Conservation (phyloP, 768 basidiomycete species). For the Postia placenta region DNA sequence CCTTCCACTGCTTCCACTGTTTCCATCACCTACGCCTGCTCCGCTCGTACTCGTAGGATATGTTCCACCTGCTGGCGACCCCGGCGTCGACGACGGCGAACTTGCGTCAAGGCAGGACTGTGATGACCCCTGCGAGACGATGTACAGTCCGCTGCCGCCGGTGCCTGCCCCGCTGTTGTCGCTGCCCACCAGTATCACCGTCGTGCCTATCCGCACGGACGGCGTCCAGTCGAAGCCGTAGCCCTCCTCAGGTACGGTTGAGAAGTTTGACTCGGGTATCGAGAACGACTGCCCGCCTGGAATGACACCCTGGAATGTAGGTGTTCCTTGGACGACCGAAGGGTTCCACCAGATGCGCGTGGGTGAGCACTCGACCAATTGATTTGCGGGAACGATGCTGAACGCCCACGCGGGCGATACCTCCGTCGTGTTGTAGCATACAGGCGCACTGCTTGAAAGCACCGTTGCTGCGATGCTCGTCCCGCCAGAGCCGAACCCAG, state of each 20-base stretch:
- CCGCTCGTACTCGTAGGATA: conserved; percentile 53
- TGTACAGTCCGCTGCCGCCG: conserved; percentile 56
- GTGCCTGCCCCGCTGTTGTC: conserved; percentile 62
- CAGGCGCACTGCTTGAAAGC: conserved; percentile 39
- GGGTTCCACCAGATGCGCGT: conserved; percentile 66
- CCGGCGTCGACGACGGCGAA: conserved; percentile 76
- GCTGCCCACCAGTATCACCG: conserved; percentile 59
- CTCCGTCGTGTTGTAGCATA: conserved; percentile 52
- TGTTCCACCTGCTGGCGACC: conserved; percentile 66
- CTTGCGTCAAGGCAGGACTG: conserved; percentile 47
- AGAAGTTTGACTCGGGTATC: conserved; percentile 46
- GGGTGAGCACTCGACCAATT: conserved; percentile 57
- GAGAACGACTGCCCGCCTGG: conserved; percentile 75
- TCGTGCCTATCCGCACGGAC: conserved; percentile 56
- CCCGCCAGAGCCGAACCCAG: conserved; percentile 65
- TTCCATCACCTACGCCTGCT: conserved; percentile 22
- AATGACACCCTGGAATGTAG: conserved; percentile 66
- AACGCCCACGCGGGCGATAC: conserved; percentile 54
- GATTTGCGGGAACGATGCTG: conserved; percentile 53
- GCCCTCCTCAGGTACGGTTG: conserved; percentile 36
- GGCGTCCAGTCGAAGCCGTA: conserved; percentile 70
- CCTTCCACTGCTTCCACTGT: conserved; percentile 1
- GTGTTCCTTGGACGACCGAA: conserved; percentile 31
- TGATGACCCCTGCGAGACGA: conserved; percentile 46
- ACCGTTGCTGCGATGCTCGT: conserved; percentile 66